A percentile compares a stretch with the other conserved stretches of the same genome.
phyloP scores from a whole-genome alignment of 306 rosid genomes.

The Medicago lupulina region DNA sequence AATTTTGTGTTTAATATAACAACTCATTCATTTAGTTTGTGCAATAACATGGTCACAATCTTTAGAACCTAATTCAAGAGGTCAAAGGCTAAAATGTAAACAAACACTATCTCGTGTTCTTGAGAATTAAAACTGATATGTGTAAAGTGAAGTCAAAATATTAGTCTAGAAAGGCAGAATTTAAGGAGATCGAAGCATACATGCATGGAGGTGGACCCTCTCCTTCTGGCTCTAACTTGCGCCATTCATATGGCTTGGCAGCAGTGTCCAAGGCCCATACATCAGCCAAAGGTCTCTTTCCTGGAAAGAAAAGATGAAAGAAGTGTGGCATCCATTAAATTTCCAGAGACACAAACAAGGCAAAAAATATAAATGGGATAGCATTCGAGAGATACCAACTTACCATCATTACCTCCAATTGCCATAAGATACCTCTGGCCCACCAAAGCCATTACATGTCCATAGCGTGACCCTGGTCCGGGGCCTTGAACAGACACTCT shows the following conservation, averaged over 20 bases:
- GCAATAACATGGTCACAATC: too few species aligned
- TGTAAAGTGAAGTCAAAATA: constrained; percentile 23
- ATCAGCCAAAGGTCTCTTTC: constrained; percentile 99
- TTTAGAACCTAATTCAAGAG: constrained; percentile 23
- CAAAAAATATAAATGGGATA: constrained; percentile 10
- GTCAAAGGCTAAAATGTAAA: constrained; percentile 24
- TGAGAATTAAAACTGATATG: constrained; percentile 28
- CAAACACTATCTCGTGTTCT: background rate
- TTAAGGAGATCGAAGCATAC: constrained; percentile 55
- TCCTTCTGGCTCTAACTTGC: constrained; percentile 98
- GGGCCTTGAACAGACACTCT: constrained; percentile 99
- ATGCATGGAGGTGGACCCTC: constrained; percentile 99
- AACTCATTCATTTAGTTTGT: too few species aligned
- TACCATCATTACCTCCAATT: constrained; percentile 99
- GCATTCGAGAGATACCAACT: constrained; percentile 30
- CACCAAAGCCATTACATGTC: constrained; percentile 99
- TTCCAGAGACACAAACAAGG: constrained; percentile 30
- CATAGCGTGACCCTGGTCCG: constrained; percentile 99
- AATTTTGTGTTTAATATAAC: background rate
- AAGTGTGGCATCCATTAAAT: constrained; percentile 20
- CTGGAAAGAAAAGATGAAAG: constrained; percentile 58
- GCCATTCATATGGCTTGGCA: constrained; percentile 99
- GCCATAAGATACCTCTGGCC: constrained; percentile 99
- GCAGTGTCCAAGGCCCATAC: constrained; percentile 99
- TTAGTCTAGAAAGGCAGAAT: constrained; percentile 36